Percentiles rank a stretch among this genome's conserved stretches.
phyloP scores from a whole-genome alignment of 192 early-diverging fungal species.

The Pilobolus umbonatus region DNA sequence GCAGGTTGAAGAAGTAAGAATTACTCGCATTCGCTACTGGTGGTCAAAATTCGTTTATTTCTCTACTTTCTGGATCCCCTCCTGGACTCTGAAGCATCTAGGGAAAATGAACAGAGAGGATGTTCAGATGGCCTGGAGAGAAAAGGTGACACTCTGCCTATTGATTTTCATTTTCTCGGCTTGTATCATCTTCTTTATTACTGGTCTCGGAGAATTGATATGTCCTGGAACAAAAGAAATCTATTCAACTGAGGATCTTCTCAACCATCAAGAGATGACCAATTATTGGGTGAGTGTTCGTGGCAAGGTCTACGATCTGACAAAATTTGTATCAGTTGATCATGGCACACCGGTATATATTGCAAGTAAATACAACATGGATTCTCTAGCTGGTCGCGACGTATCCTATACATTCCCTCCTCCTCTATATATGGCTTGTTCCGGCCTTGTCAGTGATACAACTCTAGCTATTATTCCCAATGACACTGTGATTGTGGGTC shows the following conservation, averaged over 20 bases:
- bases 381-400: conserved; percentile 58
- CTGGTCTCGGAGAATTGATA: conserved; percentile 76
- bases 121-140: conserved; percentile 93
- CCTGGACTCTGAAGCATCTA: conserved; percentile 46
- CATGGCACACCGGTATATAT: conserved; percentile 47
- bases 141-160: conserved; percentile 82
- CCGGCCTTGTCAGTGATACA: conserved; percentile 39
- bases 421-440: conserved; percentile 49
- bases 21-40: conserved; percentile 40
- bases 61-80: conserved; percentile 81
- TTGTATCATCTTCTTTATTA: conserved; percentile 81
- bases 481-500: conserved; percentile 19
- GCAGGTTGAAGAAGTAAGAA: conserved; percentile 46
- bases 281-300: conserved; percentile 64
- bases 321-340: conserved; percentile 54
- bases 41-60: conserved; percentile 80
- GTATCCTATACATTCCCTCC: conserved; percentile 62
- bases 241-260: conserved; percentile 53
- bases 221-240: conserved; percentile 72
- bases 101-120: conserved; percentile 83
- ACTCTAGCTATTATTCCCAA: conserved; percentile 28
- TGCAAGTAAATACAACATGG: conserved; percentile 37
- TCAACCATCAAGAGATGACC: conserved; percentile 50
- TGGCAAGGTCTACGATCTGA: conserved; percentile 66
- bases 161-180: conserved; percentile 77